phyloP scores from a whole-genome alignment of 169 alveolate genomes.

The Cryptosporidium felis region DNA sequence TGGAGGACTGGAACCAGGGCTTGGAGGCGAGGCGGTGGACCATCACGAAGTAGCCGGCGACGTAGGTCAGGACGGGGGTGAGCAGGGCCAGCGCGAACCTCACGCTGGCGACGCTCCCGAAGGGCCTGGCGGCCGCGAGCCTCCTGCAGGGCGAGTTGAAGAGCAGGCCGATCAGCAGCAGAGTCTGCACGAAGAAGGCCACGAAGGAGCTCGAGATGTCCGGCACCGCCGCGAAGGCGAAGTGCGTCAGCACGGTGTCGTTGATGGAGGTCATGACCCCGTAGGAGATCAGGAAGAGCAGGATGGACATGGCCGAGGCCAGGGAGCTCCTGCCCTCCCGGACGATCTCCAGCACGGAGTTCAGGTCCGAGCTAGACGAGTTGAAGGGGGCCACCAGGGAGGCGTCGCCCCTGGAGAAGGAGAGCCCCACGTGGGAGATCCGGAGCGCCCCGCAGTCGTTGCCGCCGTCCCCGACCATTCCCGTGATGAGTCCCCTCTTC shows the following conservation, averaged over 20 bases:
- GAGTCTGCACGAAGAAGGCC: conserved; percentile 50
- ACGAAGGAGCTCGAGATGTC: conserved; percentile 42
- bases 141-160: conserved; percentile 39
- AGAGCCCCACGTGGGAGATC: conserved; percentile 91
- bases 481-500: conserved; percentile 83
- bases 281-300: conserved; percentile 1
- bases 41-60: conserved; percentile 36
- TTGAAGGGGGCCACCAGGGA: conserved; percentile 91
- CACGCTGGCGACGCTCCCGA: conserved; percentile 50
- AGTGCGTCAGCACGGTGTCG: conserved; percentile 43
- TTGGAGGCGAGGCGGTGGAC: conserved; percentile 9
- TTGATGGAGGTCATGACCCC: conserved; percentile 16
- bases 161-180: conserved; percentile 15
- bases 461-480: conserved; percentile 94
- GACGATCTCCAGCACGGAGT: conserved; percentile 83
- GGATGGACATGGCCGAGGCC: conserved; percentile 51
- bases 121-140: conserved; percentile 66
- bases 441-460: conserved; percentile 93
- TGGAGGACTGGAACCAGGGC: conserved; percentile 50
- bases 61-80: background rate
- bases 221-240: conserved; percentile 44
- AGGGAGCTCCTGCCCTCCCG: conserved; percentile 70
- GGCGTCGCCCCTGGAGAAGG: conserved; percentile 88
- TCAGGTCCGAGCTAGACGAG: conserved; percentile 82
- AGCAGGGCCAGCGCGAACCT: conserved; percentile 6